These are phyloP conservation scores for Uronychia binucleata DNA, from an alignment of 73 alveolate genomes.

Conservation along the genomic window DNA sequence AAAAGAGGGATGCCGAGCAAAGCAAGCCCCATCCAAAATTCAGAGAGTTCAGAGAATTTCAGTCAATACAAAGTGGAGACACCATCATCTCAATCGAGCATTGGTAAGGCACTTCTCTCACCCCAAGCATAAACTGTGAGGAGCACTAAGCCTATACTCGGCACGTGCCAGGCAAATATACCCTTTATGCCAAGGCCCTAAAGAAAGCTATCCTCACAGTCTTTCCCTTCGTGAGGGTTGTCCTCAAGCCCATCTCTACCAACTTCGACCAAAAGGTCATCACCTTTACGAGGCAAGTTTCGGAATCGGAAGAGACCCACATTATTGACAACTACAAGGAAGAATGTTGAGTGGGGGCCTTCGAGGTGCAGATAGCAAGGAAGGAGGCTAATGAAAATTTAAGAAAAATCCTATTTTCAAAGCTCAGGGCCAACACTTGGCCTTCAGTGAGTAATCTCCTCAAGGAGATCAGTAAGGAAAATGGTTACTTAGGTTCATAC, in stretches of 20 bases:
- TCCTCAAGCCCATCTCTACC: slow-evolving; percentile 22
- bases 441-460: slow-evolving; percentile 25
- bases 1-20: no score
- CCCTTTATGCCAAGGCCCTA: slow-evolving; percentile 31
- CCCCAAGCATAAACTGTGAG: slow-evolving; percentile 23
- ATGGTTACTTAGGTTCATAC: no score
- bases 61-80: slow-evolving; percentile 1
- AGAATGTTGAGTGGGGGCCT: slow-evolving; percentile 48
- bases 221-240: slow-evolving; percentile 36
- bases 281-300: neutral
- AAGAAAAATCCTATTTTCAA: slow-evolving; percentile 13
- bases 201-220: slow-evolving; percentile 26
- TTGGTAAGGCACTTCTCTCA: slow-evolving; percentile 6
- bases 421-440: slow-evolving; percentile 35
- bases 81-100: slow-evolving; percentile 43
- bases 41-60: slow-evolving; percentile 13
- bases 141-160: slow-evolving; percentile 19
- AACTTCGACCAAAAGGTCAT: neutral
- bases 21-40: no score
- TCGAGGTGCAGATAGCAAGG: slow-evolving; percentile 27
- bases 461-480: slow-evolving; percentile 2
- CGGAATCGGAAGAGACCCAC: neutral
- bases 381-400: neutral
- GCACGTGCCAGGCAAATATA: slow-evolving; percentile 50
- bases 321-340: neutral